phyloP scores from a whole-genome alignment of 2,329 filamentous ascomycete species.

The Pseudogymnoascus sp. region DNA sequence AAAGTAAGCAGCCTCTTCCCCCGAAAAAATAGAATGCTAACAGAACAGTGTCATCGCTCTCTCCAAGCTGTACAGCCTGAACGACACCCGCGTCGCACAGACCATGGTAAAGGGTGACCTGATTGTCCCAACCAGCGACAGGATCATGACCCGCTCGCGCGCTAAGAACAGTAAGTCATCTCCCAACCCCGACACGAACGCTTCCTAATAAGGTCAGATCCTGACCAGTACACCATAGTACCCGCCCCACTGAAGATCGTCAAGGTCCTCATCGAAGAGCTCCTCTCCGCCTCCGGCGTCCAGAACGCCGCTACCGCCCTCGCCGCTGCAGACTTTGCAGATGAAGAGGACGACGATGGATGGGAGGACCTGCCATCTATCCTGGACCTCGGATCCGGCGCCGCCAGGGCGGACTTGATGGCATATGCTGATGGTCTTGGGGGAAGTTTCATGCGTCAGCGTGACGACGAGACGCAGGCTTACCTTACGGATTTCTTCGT shows the following conservation, averaged over 20 bases:
- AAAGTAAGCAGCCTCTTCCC: slow-evolving; percentile 55
- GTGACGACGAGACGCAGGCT: slow-evolving; percentile 83
- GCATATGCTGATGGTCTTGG: slow-evolving; percentile 54
- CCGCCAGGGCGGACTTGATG: slow-evolving; percentile 72
- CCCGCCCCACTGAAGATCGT: slow-evolving; percentile 88
- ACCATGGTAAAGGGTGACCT: slow-evolving; percentile 88
- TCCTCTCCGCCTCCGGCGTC: slow-evolving; percentile 69
- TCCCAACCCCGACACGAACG: slow-evolving; percentile 16
- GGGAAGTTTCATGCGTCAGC: slow-evolving; percentile 48
- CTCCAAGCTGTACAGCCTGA: slow-evolving; percentile 80
- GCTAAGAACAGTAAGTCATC: slow-evolving; percentile 62
- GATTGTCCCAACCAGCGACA: slow-evolving; percentile 66
- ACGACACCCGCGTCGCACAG: slow-evolving; percentile 69
- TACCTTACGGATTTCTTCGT: slow-evolving; percentile 80
- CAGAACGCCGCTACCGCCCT: slow-evolving; percentile 47
- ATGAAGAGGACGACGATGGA: slow-evolving; percentile 66
- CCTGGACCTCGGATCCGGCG: slow-evolving; percentile 64
- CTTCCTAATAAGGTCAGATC: slow-evolving; percentile 43
- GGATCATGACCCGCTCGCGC: slow-evolving; percentile 90
- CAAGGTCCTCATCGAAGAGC: slow-evolving; percentile 90
- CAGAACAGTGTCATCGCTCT: slow-evolving; percentile 71
- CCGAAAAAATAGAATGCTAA: slow-evolving; percentile 24
- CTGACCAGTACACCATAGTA: slow-evolving; percentile 81
- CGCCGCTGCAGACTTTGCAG: slow-evolving; percentile 47
- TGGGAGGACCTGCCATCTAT: slow-evolving; percentile 76